Percentiles rank a stretch among this genome's conserved stretches.
Conservation (phyloP, 495 filamentous ascomycete species). For the Lineolata rhizophorae region DNA sequence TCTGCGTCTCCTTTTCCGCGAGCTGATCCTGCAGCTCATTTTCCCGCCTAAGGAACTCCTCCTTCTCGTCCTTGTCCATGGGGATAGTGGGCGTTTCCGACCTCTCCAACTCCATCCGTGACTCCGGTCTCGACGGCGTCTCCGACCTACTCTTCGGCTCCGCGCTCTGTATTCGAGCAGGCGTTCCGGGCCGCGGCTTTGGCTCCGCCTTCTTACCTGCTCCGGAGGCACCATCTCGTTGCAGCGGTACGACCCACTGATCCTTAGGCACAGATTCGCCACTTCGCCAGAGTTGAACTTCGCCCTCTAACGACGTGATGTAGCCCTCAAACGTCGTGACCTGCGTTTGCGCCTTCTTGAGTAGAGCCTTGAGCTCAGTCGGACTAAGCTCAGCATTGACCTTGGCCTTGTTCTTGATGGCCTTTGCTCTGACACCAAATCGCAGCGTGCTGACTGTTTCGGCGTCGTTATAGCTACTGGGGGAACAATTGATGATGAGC, state of each 20-base stretch:
- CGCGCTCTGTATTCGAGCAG: slow-evolving; percentile 49
- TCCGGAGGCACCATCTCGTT: too few species aligned
- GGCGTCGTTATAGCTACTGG: slow-evolving; percentile 91
- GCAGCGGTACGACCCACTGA: slow-evolving; percentile 31
- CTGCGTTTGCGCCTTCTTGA: slow-evolving; percentile 80
- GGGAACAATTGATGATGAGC: slow-evolving; percentile 94
- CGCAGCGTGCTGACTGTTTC: slow-evolving; percentile 86
- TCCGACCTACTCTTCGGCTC: slow-evolving; percentile 23
- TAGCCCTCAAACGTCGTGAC: slow-evolving; percentile 75
- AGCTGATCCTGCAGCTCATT: slow-evolving; percentile 95
- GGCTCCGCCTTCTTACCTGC: slow-evolving; percentile 33
- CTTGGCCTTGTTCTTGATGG: slow-evolving; percentile 99
- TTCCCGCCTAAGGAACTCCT: slow-evolving; percentile 86
- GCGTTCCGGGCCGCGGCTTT: slow-evolving; percentile 41
- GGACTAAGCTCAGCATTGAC: slow-evolving; percentile 95
- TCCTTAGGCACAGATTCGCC: slow-evolving; percentile 83
- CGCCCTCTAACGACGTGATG: slow-evolving; percentile 60
- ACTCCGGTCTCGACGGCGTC: slow-evolving; percentile 52
- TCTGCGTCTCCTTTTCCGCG: slow-evolving; percentile 70
- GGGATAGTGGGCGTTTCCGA: slow-evolving; percentile 67
- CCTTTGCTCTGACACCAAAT: slow-evolving; percentile 92
- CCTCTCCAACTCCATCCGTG: slow-evolving; percentile 63
- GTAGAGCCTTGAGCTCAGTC: slow-evolving; percentile 71
- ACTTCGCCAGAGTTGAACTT: slow-evolving; percentile 66
- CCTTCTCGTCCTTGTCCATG: slow-evolving; percentile 87